Conservation (phyloP, 352 stramenopile species). For the Phytophthora ramorum region DNA sequence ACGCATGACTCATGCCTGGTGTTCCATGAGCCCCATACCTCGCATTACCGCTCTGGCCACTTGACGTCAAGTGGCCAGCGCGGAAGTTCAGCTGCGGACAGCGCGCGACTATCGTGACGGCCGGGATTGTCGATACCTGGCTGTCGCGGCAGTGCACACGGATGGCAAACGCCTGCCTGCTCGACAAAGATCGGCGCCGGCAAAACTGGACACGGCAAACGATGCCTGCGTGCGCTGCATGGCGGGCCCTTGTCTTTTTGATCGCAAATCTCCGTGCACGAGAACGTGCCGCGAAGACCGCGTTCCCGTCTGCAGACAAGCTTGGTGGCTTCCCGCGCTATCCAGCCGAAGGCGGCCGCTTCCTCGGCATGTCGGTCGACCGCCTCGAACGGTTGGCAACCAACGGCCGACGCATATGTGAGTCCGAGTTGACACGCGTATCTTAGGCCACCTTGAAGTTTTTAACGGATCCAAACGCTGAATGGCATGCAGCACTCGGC, state of each 20-base stretch:
- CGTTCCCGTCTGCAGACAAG: conserved; percentile 11
- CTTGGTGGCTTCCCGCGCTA: neutral
- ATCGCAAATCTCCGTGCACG: conserved; percentile 33
- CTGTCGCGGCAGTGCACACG: no score
- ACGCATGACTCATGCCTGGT: neutral
- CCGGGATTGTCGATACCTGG: neutral
- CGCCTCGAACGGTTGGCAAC: conserved; percentile 10
- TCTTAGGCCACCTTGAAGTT: neutral
- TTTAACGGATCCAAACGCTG: neutral
- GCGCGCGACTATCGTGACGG: conserved; percentile 3
- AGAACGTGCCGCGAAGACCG: conserved; percentile 31
- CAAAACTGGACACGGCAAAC: conserved; percentile 23
- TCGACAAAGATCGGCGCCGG: conserved; percentile 6
- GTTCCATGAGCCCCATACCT: neutral
- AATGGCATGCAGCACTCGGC: no score
- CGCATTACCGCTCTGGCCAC: conserved; percentile 9
- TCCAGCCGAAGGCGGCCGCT: conserved; percentile 1
- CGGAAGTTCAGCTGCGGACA: neutral
- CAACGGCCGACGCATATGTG: no score
- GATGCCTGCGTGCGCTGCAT: neutral
- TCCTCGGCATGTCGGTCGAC: neutral
- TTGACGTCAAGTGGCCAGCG: conserved; percentile 24
- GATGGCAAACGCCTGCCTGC: neutral
- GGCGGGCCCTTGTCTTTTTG: conserved; percentile 25
- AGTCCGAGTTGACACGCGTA: conserved; percentile 9